Base-by-base conservation (phyloP, 805 yeast species). In the Candida adriatica region DNA sequence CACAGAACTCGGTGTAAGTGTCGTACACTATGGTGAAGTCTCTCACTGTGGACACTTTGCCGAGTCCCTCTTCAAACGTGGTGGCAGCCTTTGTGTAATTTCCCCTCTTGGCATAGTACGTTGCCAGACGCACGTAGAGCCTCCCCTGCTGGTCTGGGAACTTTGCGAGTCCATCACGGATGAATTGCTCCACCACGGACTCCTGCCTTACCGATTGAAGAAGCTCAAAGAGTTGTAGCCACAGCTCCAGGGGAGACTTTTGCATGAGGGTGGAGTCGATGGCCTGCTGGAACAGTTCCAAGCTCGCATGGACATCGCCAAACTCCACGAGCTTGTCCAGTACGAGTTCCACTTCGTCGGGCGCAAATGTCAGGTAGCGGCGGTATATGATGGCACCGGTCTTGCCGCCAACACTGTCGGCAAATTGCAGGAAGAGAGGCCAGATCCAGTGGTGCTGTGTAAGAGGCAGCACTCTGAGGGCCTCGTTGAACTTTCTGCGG, bases 11-110 rank as follows among this genome's bases (percentile, higher is more conserved):
- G 6, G 74, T 56, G 42, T 70, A 75, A 4, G 73, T 58, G 48
- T 83, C 87, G 51, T 73, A 85, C 1, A 83, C 59, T 14, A 61
- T 45, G 0, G 79, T 66, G 50, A 85, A 84, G 38, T 81, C 88
- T 22, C 61, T 61, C 5, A 80, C 55, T 0, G 85, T 70, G 6
- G 51, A 30, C 4, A 78, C 70, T 2, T 56, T 46, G 1, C 47
- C 28, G 10, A 84, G 41, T 1, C 77, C 75, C 14, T 62, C 58
- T 32, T 70, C 73, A 41, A 73, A 73, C 6, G 62, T 48, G 13
- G 56, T 58, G 16, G 68, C 48, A 1, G 73, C 70, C 25, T 53
- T 50, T 2, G 53, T 51, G 30, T 59, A 53, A 10, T 61, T 53
- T n/a, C 15, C 10, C 8, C 50, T 43, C 14, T 53, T 55, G 13